Conservation (phyloP, 2,329 filamentous ascomycete species). For the Lasiodiplodia sp. region DNA sequence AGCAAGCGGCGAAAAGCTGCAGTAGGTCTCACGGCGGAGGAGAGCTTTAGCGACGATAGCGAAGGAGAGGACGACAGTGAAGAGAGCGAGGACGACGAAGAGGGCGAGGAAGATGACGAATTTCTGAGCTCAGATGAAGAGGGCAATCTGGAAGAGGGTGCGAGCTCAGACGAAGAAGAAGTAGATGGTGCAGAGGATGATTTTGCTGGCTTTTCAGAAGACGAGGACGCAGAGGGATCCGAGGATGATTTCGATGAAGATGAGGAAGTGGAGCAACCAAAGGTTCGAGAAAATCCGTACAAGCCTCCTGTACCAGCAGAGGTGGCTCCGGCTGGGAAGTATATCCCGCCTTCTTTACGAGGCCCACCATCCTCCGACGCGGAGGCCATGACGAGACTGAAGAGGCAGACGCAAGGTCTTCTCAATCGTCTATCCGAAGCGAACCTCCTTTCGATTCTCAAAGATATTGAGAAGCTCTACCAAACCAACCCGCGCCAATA, state of each 20-base stretch:
- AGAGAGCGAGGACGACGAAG: conserved; percentile 35
- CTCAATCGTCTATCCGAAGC: conserved; percentile 93
- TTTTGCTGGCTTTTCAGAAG: conserved; percentile 37
- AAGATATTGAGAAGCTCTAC: conserved; percentile 84
- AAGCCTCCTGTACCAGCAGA: conserved; percentile 68
- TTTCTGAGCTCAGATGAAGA: conserved; percentile 35
- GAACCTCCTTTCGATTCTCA: conserved; percentile 83
- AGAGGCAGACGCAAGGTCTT: conserved; percentile 83
- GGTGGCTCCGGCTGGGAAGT: conserved; percentile 68
- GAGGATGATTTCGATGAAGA: conserved; percentile 38
- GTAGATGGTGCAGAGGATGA: conserved; percentile 40
- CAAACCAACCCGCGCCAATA: conserved; percentile 84
- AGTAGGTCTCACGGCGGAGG: conserved; percentile 39
- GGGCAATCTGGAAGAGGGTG: conserved; percentile 46
- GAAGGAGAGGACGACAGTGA: conserved; percentile 43
- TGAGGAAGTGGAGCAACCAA: conserved; percentile 46
- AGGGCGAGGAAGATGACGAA: conserved; percentile 39
- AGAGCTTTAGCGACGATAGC: conserved; percentile 36
- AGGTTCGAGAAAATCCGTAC: conserved; percentile 83
- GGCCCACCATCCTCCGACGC: conserved; percentile 68
- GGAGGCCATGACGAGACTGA: conserved; percentile 73
- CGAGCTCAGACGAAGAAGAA: conserved; percentile 34
- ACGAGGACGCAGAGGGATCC: conserved; percentile 31
- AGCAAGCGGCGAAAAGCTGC: conserved; percentile 64
- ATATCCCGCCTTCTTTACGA: conserved; percentile 86